These are phyloP conservation scores for Fereydounia khargensis DNA, from an alignment of 1,284 basidiomycete species.

Conservation along the genomic window DNA sequence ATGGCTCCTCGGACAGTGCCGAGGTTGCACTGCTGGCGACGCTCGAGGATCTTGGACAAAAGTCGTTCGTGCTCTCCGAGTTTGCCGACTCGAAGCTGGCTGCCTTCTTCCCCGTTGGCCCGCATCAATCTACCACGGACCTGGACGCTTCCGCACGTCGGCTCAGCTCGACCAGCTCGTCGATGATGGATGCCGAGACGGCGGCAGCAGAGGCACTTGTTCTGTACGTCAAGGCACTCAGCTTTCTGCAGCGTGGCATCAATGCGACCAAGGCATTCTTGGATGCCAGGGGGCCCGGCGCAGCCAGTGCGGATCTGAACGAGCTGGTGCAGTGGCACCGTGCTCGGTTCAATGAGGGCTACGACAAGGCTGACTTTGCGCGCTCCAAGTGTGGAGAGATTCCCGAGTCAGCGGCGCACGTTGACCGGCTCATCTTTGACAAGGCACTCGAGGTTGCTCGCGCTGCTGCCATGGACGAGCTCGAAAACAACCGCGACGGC, in stretches of 20 bases:
- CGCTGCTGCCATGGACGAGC: conserved; percentile 84
- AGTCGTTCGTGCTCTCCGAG: conserved; percentile 85
- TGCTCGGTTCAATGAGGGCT: conserved; percentile 64
- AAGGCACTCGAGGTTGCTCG: conserved; percentile 69
- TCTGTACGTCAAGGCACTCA: conserved; percentile 88
- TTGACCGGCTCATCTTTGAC: conserved; percentile 64
- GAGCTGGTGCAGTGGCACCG: conserved; percentile 65
- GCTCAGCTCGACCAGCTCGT: conserved; percentile 21
- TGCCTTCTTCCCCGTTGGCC: conserved; percentile 64
- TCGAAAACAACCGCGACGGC: conserved; percentile 65
- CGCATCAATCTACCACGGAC: conserved; percentile 35
- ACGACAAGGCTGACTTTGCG: conserved; percentile 64
- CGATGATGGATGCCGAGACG: conserved; percentile 47
- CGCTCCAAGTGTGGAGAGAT: conserved; percentile 61
- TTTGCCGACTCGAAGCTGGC: conserved; percentile 92
- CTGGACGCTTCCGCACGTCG: conserved; percentile 16
- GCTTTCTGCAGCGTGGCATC: conserved; percentile 88
- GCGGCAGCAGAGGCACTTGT: conserved; percentile 73
- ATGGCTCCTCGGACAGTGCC: conserved; percentile 16
- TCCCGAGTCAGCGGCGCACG: conserved; percentile 59
- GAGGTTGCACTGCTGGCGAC: conserved; percentile 74
- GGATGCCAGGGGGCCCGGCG: conserved; percentile 35
- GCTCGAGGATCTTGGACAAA: conserved; percentile 87
- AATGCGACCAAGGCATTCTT: conserved; percentile 59
- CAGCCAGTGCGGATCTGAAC: conserved; percentile 61